phyloP scores from a whole-genome alignment of 2,329 filamentous ascomycete genomes.

The Sporothrix humicola region DNA sequence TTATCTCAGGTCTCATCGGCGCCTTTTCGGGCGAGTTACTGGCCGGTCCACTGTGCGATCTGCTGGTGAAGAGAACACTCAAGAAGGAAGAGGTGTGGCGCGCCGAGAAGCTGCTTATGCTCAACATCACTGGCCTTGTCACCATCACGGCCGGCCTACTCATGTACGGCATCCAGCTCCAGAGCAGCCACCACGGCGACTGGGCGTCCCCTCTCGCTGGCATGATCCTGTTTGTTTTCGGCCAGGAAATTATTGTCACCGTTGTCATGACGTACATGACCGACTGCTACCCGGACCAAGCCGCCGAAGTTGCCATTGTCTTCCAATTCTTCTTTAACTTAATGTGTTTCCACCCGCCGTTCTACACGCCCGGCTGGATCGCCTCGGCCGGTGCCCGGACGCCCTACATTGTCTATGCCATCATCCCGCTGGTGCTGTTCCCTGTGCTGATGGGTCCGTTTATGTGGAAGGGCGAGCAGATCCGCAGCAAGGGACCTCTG shows the following conservation, averaged over 20 bases:
- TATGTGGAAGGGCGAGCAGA: conserved; percentile 36
- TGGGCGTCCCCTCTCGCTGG: conserved; percentile 33
- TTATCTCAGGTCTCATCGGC: conserved; percentile 36
- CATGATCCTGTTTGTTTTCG: conserved; percentile 32
- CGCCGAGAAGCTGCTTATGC: conserved; percentile 34
- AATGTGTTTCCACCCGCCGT: conserved; percentile 37
- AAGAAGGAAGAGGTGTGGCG: conserved; percentile 31
- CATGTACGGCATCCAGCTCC: conserved; percentile 36
- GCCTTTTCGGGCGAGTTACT: conserved; percentile 34
- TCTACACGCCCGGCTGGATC: conserved; percentile 38
- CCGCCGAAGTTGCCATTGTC: conserved; percentile 37
- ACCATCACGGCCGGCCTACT: conserved; percentile 34
- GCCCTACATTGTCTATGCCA: conserved; percentile 36
- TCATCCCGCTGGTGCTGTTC: conserved; percentile 34
- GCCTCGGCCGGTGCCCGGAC: conserved; percentile 32
- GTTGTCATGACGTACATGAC: conserved; percentile 38
- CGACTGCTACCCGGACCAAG: conserved; percentile 37
- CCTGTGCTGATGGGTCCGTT: conserved; percentile 34
- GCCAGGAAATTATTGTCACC: conserved; percentile 37
- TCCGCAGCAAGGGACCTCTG: conserved; percentile 30
- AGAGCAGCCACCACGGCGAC: conserved; percentile 13
- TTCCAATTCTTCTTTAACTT: conserved; percentile 39
- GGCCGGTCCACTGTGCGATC: conserved; percentile 35
- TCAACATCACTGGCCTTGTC: conserved; percentile 33
- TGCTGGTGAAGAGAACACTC: conserved; percentile 35